phyloP scores from a whole-genome alignment of 257 asterid genomes.

The Primulina tabacum region DNA sequence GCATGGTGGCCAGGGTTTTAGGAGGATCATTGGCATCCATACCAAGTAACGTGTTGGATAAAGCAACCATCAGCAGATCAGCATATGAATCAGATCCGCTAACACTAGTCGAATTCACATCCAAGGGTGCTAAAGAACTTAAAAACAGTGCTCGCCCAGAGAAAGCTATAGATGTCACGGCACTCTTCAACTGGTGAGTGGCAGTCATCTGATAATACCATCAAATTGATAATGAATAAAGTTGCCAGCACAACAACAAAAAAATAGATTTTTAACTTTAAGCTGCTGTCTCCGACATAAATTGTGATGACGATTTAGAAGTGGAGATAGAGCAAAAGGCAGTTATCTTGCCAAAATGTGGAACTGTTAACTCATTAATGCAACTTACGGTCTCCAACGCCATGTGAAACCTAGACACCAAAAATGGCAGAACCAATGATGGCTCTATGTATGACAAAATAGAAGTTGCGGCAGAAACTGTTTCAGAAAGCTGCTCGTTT shows the following conservation, averaged over 20 bases:
- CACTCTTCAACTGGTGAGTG: slow-evolving; percentile 98
- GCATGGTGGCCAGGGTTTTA: slow-evolving; percentile 96
- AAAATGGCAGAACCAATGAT: slow-evolving; percentile 84
- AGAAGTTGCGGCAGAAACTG: slow-evolving; percentile 93
- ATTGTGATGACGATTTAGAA: slow-evolving; percentile 13
- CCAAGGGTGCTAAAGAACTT: slow-evolving; percentile 44
- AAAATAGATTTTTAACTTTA: slow-evolving; percentile 9
- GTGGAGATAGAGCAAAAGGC: not conserved
- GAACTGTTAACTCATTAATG: slow-evolving; percentile 12
- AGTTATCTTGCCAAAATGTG: slow-evolving; percentile 5
- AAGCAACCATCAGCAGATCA: slow-evolving; percentile 80
- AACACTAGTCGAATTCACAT: slow-evolving; percentile 42
- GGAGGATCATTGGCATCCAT: slow-evolving; percentile 99
- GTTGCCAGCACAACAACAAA: slow-evolving; percentile 1
- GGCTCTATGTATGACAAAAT: slow-evolving; percentile 93
- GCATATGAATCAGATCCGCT: slow-evolving; percentile 54
- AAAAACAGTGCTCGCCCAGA: slow-evolving; percentile 81
- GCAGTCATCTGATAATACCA: slow-evolving; percentile 80
- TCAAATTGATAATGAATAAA: slow-evolving; percentile 28
- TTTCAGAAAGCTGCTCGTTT: slow-evolving; percentile 84
- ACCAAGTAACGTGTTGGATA: slow-evolving; percentile 92
- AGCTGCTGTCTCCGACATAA: slow-evolving; percentile 20
- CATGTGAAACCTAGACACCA: slow-evolving; percentile 91
- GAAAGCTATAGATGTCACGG: slow-evolving; percentile 87
- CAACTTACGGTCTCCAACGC: slow-evolving; percentile 96